A percentile compares a stretch with the other conserved stretches of the same genome.
phyloP scores from a whole-genome alignment of 2,329 filamentous ascomycete species.

The Aureobasidium sp. region DNA sequence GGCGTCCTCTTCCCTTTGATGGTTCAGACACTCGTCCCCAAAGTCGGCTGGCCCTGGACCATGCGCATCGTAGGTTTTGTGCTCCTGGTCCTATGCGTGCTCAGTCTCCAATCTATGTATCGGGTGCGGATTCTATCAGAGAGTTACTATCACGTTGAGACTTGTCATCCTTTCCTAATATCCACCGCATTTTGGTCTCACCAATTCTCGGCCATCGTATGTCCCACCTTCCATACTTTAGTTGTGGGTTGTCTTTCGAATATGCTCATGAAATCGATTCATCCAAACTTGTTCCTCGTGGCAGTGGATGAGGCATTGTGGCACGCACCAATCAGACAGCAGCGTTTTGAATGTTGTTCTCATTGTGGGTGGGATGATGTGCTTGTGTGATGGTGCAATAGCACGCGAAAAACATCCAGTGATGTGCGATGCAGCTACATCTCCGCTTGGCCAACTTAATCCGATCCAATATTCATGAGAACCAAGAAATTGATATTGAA shows the following conservation, averaged over 20 bases:
- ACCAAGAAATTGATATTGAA: neutral
- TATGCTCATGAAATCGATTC: neutral
- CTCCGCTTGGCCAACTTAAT: neutral
- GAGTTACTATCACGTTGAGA: too few species aligned
- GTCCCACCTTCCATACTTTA: too few species aligned
- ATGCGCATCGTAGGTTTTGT: too few species aligned
- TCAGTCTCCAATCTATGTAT: too few species aligned
- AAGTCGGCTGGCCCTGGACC: too few species aligned
- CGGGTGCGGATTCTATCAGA: too few species aligned
- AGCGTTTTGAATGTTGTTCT: neutral
- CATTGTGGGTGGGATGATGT: neutral
- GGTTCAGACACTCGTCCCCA: too few species aligned
- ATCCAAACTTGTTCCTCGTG: neutral
- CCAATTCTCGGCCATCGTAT: too few species aligned
- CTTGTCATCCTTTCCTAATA: too few species aligned
- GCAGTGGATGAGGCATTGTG: neutral
- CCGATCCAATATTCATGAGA: neutral
- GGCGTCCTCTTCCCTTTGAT: too few species aligned
- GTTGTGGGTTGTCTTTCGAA: neutral
- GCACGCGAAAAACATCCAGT: neutral
- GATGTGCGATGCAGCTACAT: neutral
- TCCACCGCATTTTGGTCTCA: too few species aligned
- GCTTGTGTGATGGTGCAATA: neutral
- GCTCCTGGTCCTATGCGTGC: too few species aligned
- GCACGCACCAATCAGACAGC: neutral